Base-by-base conservation (phyloP, 208 protist genomes). In the Polymyxa betae region DNA sequence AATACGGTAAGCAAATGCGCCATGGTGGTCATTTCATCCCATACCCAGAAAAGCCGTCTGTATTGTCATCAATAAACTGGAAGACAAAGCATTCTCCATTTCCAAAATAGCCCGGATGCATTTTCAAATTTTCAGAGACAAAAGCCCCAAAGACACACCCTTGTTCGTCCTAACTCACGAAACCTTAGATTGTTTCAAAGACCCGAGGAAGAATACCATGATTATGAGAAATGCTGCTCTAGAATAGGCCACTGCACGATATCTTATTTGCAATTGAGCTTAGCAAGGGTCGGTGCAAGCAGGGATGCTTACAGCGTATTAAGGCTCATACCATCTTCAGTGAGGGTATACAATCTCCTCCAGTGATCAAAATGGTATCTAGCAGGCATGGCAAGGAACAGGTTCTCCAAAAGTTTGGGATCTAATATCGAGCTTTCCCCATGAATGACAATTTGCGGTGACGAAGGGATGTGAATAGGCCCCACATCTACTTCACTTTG, bases 321-420 rank as follows among this genome's bases (percentile, higher is more conserved):
- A 43, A 82, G 72, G 35, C 35, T 45, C 72, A 82, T 82, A 5
- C 72, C 72, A 43, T 82, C 72, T 43, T 82, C n/a, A n/a, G n/a
- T 82, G 5, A 82, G n/a, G 16, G 72, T 40, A 43, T 82, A 82
- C n/a, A 82, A 43, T 20, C 72, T 5, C 12, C 16, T 35, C 72
- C 72, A 82, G 12, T 35, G 35, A n/a, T 35, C 5, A 43, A 82
- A 82, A 35, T 82, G 72, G 72, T 40, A 43, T 43, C 72, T 5
- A 82, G 40, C 72, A 20, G 72, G 72, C 12, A 35, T 43, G 35
- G 35, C 35, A 35, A 12, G n/a, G 72, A 82, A 5, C 72, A 82
- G n/a, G 16, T 40, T 20, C 35, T 16, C 16, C n/a, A 82, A 43
- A 45, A 16, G 12, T 5, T 20, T 43, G 5, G 35, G 16, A 35